Conservation (phyloP, 2,329 filamentous ascomycete species). For the Aspergillus sp. region DNA sequence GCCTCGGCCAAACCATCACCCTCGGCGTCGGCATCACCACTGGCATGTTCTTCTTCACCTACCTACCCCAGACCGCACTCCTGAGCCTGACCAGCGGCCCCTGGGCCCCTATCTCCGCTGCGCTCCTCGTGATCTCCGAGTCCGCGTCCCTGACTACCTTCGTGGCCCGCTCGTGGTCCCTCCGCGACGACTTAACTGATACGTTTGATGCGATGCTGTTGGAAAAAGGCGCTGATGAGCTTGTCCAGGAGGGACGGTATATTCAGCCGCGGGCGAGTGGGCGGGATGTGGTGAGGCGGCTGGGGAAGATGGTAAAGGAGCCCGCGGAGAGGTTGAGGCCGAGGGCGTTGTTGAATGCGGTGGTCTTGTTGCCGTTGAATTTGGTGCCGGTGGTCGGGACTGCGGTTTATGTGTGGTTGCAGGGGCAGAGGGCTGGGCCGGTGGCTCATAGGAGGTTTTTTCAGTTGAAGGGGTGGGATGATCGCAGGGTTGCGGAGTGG, state of each 20-base stretch:
- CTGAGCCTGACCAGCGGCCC: slow-evolving; percentile 83
- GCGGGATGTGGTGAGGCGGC: slow-evolving; percentile 52
- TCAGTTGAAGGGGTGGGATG: slow-evolving; percentile 81
- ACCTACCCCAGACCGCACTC: slow-evolving; percentile 78
- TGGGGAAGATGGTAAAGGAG: slow-evolving; percentile 58
- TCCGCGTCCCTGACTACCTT: slow-evolving; percentile 51
- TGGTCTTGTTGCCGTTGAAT: slow-evolving; percentile 88
- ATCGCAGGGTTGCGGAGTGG: slow-evolving; percentile 64
- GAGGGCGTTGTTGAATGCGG: slow-evolving; percentile 68
- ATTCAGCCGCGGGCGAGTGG: slow-evolving; percentile 53
- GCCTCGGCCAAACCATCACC: slow-evolving; percentile 61
- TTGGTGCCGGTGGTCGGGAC: slow-evolving; percentile 90
- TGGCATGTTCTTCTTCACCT: slow-evolving; percentile 85
- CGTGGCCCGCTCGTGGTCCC: slow-evolving; percentile 68
- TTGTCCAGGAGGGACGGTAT: slow-evolving; percentile 75
- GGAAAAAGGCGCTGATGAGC: slow-evolving; percentile 52
- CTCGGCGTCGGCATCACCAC: slow-evolving; percentile 71
- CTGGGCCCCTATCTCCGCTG: slow-evolving; percentile 60
- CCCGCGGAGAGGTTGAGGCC: slow-evolving; percentile 52
- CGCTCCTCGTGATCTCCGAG: slow-evolving; percentile 60
- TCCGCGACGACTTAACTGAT: slow-evolving; percentile 80
- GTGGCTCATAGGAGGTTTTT: slow-evolving; percentile 70
- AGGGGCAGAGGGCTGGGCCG: slow-evolving; percentile 61
- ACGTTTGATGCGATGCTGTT: slow-evolving; percentile 77
- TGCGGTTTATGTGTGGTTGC: slow-evolving; percentile 72